phyloP scores from a whole-genome alignment of 2,329 filamentous ascomycete species.

The Aureobasidium sp. region DNA sequence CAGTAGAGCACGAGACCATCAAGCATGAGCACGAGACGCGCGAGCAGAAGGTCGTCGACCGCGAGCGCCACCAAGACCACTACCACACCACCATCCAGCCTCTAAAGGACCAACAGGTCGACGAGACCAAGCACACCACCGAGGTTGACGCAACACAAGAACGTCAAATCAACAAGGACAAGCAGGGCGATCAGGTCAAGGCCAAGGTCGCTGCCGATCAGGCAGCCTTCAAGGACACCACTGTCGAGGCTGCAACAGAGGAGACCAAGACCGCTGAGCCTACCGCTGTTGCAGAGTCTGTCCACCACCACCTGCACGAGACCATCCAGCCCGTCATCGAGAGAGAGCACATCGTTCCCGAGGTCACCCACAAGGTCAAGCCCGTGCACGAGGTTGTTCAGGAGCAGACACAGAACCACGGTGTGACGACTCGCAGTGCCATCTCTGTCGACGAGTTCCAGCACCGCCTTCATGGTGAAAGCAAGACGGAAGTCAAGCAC shows the following conservation, averaged over 20 bases:
- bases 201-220: constrained; percentile 20
- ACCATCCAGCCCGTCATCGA: constrained; percentile 64
- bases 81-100: constrained; percentile 64
- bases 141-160: constrained; percentile 54
- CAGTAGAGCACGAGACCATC: constrained; percentile 55
- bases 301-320: constrained; percentile 61
- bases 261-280: constrained; percentile 41
- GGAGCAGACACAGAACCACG: constrained; percentile 20
- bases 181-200: constrained; percentile 19
- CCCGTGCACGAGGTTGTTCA: constrained; percentile 58
- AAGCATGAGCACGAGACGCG: constrained; percentile 55
- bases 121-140: constrained; percentile 54
- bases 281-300: constrained; percentile 52
- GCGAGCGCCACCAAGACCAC: constrained; percentile 65
- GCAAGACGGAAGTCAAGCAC: neutral
- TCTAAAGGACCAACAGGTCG: constrained; percentile 40
- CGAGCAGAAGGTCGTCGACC: constrained; percentile 55
- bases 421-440: constrained; percentile 19
- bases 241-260: constrained; percentile 28
- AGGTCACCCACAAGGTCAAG: constrained; percentile 62
- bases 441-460: constrained; percentile 25
- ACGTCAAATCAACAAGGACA: constrained; percentile 54
- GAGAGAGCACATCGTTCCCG: constrained; percentile 58
- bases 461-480: constrained; percentile 17
- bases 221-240: constrained; percentile 19